Conservation (phyloP, 768 basidiomycete genomes). For the Suillus tomentosus region DNA sequence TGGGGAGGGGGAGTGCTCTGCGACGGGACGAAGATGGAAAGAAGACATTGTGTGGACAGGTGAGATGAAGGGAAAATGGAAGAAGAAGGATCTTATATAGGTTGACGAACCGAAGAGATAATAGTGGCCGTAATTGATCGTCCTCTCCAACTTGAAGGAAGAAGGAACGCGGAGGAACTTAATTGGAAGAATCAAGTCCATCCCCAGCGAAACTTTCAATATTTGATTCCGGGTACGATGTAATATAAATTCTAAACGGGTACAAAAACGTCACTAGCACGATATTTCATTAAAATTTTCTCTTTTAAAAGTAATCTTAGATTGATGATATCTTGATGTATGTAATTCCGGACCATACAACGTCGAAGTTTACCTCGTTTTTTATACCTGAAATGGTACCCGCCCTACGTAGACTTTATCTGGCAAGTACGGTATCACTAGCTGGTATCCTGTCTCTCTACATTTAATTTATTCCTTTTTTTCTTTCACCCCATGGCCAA, state of each 20-base stretch:
- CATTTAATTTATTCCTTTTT: not conserved
- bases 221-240: conserved; percentile 22
- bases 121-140: conserved; percentile 28
- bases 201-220: conserved; percentile 22
- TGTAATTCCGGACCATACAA: conserved; percentile 22
- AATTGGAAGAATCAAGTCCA: conserved; percentile 22
- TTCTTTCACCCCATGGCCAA: not conserved
- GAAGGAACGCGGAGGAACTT: conserved; percentile 16
- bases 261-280: not conserved
- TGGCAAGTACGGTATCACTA: not conserved
- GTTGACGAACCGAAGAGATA: conserved; percentile 16
- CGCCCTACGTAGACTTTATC: conserved; percentile 10
- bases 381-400: conserved; percentile 25
- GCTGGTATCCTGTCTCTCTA: not conserved
- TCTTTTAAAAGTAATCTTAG: conserved; percentile 29
- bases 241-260: conserved; percentile 4
- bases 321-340: conserved; percentile 8
- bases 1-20: conserved; percentile 48
- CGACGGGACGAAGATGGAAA: conserved; percentile 62
- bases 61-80: conserved; percentile 15
- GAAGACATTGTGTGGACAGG: conserved; percentile 27
- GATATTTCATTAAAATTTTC: conserved; percentile 19
- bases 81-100: conserved; percentile 23
- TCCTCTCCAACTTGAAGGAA: conserved; percentile 20
- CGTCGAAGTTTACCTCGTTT: conserved; percentile 24